Evolutionary conservation across 1,284 basidiomycete genomes (phyloP), one percentile per base, ranked within the genome.

Genomic region (Melampsora americana): DNA sequence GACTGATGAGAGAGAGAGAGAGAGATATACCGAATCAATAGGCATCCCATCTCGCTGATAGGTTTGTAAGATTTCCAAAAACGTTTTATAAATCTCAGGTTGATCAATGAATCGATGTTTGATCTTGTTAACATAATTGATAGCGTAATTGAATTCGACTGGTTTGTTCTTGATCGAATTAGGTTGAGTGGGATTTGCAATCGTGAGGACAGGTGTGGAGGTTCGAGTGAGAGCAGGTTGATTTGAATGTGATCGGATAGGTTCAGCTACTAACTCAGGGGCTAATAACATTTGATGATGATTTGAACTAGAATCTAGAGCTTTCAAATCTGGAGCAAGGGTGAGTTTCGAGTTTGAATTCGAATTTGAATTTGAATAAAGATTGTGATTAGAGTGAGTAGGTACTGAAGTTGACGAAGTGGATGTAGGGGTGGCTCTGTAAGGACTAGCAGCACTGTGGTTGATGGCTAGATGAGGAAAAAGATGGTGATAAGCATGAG

Each of bases 101-200:
- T 69, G 73, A 53, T 76, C 73, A 42, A 76, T 68, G 48, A 76
- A 76, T 14, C 73, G 65, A 64, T 68, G 65, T 35, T 76, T 76
- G 56, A 76, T 76, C 32, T 76, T 76, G 30, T 76, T 76, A n/a
- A 76, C 73, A 42, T 76, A 76, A 64, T 69, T 76, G 46, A 76
- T 76, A 20, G 73, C 73, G 61, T 76, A 76, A 48, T 76, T 76
- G 28, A 76, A 76, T 60, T 76, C 73, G 60, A 76, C 73, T 28
- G 73, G 73, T 48, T 74, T 74, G 26, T 26, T 59, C 42, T 74
- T 74, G 62, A 74, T 48, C 12, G 12, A 14, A 42, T 74, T 66
- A 16, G 53, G 23, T 46, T 66, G 64, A 44, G 59, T 3, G n/a
- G 44, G 48, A 46, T 30, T 62, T 32, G 56, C 65, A 23, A 59